Evolutionary conservation across 73 alveolate species (phyloP).

Genomic region (Paramecium sonneborni): DNA sequence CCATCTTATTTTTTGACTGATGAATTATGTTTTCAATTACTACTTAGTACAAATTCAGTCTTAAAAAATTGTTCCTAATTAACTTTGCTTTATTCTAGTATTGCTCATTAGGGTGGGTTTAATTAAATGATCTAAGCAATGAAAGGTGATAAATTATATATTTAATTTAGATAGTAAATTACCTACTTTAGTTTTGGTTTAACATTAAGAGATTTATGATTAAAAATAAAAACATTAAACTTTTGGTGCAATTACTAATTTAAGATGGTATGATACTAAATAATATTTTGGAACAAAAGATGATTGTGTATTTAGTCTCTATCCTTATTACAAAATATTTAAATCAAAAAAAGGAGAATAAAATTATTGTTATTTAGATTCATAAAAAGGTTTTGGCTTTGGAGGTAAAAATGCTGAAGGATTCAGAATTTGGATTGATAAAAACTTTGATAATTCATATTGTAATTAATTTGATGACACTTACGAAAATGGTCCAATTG

Average conservation of each 20-base stretch:
- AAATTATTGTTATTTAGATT: constrained; percentile 28
- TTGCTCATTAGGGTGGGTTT: constrained; percentile 2
- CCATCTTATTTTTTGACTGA: constrained; percentile 33
- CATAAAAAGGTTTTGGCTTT: constrained; percentile 9
- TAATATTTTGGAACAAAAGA: constrained; percentile 43
- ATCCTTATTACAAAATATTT: not conserved
- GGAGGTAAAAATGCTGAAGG: constrained; percentile 31
- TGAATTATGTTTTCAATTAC: constrained; percentile 11
- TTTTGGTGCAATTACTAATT: not conserved
- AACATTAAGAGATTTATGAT: constrained; percentile 13
- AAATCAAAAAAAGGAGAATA: constrained; percentile 21
- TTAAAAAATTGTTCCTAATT: constrained; percentile 21
- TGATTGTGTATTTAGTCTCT: constrained; percentile 23
- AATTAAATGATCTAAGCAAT: not conserved
- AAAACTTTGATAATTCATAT: constrained; percentile 8
- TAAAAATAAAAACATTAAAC: not conserved
- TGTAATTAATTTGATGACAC: constrained; percentile 1
- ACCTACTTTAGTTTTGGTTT: not conserved
- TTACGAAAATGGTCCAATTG: constrained; percentile 12
- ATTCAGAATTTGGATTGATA: constrained; percentile 40
- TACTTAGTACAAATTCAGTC: not conserved
- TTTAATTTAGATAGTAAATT: not conserved
- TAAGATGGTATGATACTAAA: not conserved
- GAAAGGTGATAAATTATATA: not conserved
- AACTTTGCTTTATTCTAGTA: not conserved